Percentiles rank a stretch among this genome's conserved stretches.
These are phyloP conservation scores for Uromyces viciae-fabae DNA, from an alignment of 1,284 basidiomycete genomes.

Conservation along the genomic window DNA sequence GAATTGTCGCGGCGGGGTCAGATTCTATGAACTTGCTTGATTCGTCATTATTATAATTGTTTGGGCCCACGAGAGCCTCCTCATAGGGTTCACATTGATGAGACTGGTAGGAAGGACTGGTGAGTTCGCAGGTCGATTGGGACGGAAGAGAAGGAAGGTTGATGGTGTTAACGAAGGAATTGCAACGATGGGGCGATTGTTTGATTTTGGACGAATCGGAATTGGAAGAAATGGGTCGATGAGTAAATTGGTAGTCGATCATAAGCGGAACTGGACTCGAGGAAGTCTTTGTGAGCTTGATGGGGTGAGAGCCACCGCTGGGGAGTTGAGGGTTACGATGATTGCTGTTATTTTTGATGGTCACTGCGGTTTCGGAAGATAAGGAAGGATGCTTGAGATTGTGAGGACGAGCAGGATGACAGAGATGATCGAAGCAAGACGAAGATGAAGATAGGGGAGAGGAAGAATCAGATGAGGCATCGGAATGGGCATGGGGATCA, in stretches of 20 bases:
- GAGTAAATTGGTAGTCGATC: constrained; percentile 11
- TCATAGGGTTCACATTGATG: too few species aligned
- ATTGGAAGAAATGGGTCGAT: not conserved
- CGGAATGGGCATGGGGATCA: not conserved
- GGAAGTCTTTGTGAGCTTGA: not conserved
- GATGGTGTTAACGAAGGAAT: not conserved
- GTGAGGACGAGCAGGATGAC: too few species aligned
- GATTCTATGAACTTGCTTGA: not conserved
- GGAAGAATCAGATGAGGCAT: not conserved
- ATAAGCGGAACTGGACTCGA: not conserved
- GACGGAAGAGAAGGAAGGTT: too few species aligned
- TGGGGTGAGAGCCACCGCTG: not conserved
- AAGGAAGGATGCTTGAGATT: not conserved
- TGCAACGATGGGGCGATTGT: not conserved
- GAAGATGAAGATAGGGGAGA: not conserved
- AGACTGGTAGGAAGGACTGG: not conserved
- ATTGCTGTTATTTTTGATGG: not conserved
- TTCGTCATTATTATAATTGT: not conserved
- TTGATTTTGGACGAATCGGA: not conserved
- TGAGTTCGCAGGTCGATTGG: not conserved
- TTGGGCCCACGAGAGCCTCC: not conserved
- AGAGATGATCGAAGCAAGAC: not conserved
- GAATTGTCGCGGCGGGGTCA: not conserved
- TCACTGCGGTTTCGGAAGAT: not conserved
- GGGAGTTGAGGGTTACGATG: not conserved